Evolutionary conservation across 192 early-diverging fungal genomes (phyloP).

Genomic region (Chytriomyces sp.): DNA sequence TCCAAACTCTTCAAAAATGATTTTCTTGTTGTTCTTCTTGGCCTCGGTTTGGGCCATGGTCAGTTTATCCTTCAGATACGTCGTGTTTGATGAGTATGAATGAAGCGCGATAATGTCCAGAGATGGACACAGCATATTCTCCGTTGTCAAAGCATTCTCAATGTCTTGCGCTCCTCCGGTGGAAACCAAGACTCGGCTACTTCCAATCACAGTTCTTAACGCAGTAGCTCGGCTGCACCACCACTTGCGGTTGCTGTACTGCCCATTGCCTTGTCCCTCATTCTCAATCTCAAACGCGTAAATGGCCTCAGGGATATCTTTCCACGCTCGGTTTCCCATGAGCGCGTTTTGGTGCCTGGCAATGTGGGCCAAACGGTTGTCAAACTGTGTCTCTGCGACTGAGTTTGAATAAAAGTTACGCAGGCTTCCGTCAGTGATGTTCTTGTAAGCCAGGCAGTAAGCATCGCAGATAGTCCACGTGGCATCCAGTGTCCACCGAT

Average conservation of each 20-base stretch:
- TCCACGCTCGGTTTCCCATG: slow-evolving; percentile 30
- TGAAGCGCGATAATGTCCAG: slow-evolving; percentile 36
- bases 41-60: not conserved
- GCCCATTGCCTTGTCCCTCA: slow-evolving; percentile 30
- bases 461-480: slow-evolving; percentile 35
- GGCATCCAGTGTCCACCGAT: slow-evolving; percentile 31
- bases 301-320: slow-evolving; percentile 22
- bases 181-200: slow-evolving; percentile 3
- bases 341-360: slow-evolving; percentile 23
- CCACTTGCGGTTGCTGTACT: slow-evolving; percentile 29
- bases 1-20: slow-evolving; percentile 30
- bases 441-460: slow-evolving; percentile 10
- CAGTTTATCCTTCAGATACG: slow-evolving; percentile 11
- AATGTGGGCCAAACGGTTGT: slow-evolving; percentile 30
- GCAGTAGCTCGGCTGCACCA: slow-evolving; percentile 32
- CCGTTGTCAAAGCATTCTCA: not conserved
- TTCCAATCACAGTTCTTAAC: not conserved
- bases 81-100: slow-evolving; percentile 6
- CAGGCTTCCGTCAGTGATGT: not conserved
- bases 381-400: not conserved
- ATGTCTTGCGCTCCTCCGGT: slow-evolving; percentile 36
- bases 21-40: not conserved
- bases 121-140: slow-evolving; percentile 24
- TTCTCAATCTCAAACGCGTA: slow-evolving; percentile 36
- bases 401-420: slow-evolving; percentile 17